phyloP scores from a whole-genome alignment of 148 eudicot genomes.

The Pharnaceum exiguum region DNA sequence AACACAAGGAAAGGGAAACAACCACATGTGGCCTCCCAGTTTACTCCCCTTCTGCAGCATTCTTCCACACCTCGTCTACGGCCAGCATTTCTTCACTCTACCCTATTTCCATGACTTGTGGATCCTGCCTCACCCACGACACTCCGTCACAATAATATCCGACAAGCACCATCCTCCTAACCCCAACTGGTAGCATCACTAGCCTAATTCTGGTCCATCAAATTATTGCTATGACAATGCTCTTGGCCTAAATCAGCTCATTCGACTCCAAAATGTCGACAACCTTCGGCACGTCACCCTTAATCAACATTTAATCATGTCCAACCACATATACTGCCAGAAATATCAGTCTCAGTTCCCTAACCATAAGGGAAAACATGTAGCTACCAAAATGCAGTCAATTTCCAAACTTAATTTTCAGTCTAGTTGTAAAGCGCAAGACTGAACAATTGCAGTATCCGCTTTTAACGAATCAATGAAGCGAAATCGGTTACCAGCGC shows the following conservation, averaged over 20 bases:
- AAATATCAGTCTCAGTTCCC: neutral
- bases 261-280: neutral
- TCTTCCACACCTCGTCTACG: neutral
- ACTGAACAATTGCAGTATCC: conserved; percentile 9
- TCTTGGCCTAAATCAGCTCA: conserved; percentile 6
- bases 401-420: conserved; percentile 18
- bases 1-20: neutral
- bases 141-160: neutral
- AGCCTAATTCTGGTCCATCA: no score
- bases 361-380: neutral
- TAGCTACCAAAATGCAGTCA: conserved; percentile 6
- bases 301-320: conserved; percentile 1
- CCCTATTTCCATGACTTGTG: conserved; percentile 11
- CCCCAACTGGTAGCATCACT: no score
- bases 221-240: conserved; percentile 8
- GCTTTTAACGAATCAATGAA: conserved; percentile 12
- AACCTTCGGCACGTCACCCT: conserved; percentile 3
- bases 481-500: conserved; percentile 10
- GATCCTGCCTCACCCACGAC: conserved; percentile 5
- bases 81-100: conserved; percentile 2
- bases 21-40: conserved; percentile 1
- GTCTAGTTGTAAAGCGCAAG: conserved; percentile 14
- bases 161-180: conserved; percentile 6
- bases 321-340: conserved; percentile 1
- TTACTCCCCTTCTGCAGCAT: neutral